Evolutionary conservation across 495 filamentous ascomycete genomes (phyloP).

Genomic region (Aspergillus avenaceus): DNA sequence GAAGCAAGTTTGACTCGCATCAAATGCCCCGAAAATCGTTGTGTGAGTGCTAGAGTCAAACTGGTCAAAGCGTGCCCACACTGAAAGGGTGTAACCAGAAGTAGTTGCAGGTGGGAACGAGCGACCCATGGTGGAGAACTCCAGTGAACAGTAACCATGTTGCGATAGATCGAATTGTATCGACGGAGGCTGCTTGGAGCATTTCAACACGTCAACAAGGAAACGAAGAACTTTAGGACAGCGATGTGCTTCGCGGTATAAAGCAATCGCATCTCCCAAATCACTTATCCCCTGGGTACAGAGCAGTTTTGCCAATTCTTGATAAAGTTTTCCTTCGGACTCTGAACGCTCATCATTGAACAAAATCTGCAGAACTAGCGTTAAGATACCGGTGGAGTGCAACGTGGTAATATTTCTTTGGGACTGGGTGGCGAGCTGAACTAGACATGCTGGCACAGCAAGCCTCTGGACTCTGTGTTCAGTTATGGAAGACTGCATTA

Average conservation of each 20-base stretch:
- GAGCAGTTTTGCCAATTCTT: constrained; percentile 39
- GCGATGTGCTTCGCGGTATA: constrained; percentile 63
- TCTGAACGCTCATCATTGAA: constrained; percentile 48
- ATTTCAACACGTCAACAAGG: constrained; percentile 66
- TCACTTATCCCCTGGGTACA: constrained; percentile 59
- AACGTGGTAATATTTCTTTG: constrained; percentile 71
- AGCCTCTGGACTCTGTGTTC: constrained; percentile 26
- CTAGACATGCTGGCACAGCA: constrained; percentile 38
- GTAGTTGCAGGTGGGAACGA: constrained; percentile 74
- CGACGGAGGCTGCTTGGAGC: constrained; percentile 70
- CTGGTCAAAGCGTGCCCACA: constrained; percentile 81
- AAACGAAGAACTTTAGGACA: constrained; percentile 64
- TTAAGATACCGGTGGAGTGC: constrained; percentile 73
- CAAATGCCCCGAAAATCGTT: constrained; percentile 93
- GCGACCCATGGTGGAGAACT: constrained; percentile 75
- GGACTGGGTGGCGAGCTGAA: constrained; percentile 50
- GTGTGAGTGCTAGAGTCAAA: constrained; percentile 86
- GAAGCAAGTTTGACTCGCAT: constrained; percentile 89
- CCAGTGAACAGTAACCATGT: constrained; percentile 83
- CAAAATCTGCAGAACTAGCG: constrained; percentile 63
- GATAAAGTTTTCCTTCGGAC: constrained; percentile 53
- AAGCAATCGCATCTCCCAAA: constrained; percentile 72
- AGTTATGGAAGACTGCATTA: constrained; percentile 26
- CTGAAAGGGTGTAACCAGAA: constrained; percentile 81
- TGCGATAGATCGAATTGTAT: constrained; percentile 92